Base-by-base conservation (phyloP, 2,329 filamentous ascomycete genomes). In the Talaromyces amestolkiae region DNA sequence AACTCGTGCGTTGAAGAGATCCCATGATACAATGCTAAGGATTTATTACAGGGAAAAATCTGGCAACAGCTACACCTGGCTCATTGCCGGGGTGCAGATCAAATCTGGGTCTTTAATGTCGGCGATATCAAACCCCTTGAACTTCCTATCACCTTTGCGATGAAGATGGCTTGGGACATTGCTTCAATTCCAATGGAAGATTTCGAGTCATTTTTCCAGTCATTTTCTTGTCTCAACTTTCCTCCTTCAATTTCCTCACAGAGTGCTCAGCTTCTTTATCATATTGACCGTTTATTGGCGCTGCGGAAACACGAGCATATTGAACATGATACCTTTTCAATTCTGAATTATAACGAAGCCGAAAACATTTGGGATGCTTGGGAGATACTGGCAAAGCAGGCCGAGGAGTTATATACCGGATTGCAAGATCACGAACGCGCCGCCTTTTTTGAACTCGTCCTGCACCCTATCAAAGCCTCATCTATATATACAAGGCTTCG, bases 21-120 rank as follows among this genome's bases (percentile, higher is more conserved):
- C 27, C 27, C 27, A 27, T 27, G 27, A 4, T 27, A 27, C 3
- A 27, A 27, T 27, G 27, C 35, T 37, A 37, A 37, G 8, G 35
- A 37, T 10, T 37, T 66, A 27, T 77, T 89, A 22, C 83, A 86
- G 70, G 54, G 54, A 13, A 89, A 88, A 76, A 88, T 86, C 0
- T 87, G 86, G 76, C 85, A 89, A 71, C 84, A 90, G 75, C 86
- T 90, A 84, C 82, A 84, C 69, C 81, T 88, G 5, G 84, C 88
- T 1, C 85, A 87, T 64, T 80, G 85, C 24, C 82, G 86, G 45
- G 79, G 85, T 2, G 87, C 86, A 3, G 81, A 84, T 68, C 79
- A 84, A 19, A 87, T 90, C 67, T 90, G 87, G 87, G 82, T 89
- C 51, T 86, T 89, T 69, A 90, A 90, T 68, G 85, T 89, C 22